Evolutionary conservation across 192 early-diverging fungal species (phyloP), one percentile per base, ranked within the genome.

Genomic region (Powellomyces hirtus): DNA sequence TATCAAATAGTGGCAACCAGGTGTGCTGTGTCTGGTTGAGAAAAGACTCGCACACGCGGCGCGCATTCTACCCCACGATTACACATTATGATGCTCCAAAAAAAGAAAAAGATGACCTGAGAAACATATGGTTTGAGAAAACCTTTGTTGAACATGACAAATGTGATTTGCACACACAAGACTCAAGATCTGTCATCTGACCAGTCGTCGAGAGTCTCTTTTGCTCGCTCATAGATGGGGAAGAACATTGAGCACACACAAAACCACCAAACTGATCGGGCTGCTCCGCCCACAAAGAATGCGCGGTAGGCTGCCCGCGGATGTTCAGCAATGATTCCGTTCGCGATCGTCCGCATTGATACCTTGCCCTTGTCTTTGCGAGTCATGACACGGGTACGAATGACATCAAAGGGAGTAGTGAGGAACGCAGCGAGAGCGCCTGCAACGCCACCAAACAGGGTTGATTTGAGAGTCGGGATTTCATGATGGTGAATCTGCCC

Each of bases 191-290:
- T n/a, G 46, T 49, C 46, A 16, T 56, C 53, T 56, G 53, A 22
- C 53, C 53, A 56, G 31, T 56, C 53, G 26, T 56, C 53, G 20
- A 56, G 26, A 30, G 16, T 14, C 31, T 56, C 53, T 16, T 34
- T 56, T 14, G 53, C 53, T 16, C 53, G 18, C 53, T 56, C 53
- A 66, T 90, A 90, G 22, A 83, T 80, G 1, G 90, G 88, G 75
- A 91, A 91, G 71, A 91, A 91, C 64, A 89, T 89, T 24, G 84
- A 85, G 64, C 90, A 91, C 24, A 91, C 87, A 61, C 88, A 79
- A 57, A 89, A 89, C 89, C 89, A 89, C 89, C 89, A 91, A 16
- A 84, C 67, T 30, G 79, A 79, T 35, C 89, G 66, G 2, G 89
- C 83, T 18, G 82, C 75, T 7, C 79, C 81, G 8, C 89, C 89